Conservation (phyloP, 106 monocot species). For the Allium fistulosum region DNA sequence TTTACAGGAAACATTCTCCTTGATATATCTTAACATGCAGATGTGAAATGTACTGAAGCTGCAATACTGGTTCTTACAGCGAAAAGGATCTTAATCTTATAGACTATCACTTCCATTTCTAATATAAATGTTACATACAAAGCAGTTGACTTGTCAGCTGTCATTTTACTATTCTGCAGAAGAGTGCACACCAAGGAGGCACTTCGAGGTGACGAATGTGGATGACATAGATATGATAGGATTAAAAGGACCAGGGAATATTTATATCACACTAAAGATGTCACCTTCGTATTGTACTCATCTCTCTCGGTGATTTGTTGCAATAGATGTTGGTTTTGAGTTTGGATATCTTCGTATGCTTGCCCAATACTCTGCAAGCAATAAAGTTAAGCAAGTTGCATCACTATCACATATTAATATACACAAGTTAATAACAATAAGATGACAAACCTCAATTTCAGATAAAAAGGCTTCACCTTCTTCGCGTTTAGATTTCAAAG, state of each 20-base stretch:
- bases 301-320: constrained; percentile 94
- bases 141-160: no score
- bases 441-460: constrained; percentile 74
- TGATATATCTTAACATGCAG: no score
- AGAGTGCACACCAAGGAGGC: no score
- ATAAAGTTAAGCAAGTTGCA: not conserved
- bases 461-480: constrained; percentile 84
- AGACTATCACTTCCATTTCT: no score
- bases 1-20: no score
- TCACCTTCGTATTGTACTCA: constrained; percentile 93
- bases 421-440: not conserved
- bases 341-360: constrained; percentile 89
- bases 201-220: no score
- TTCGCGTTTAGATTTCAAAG: constrained; percentile 74
- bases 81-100: no score
- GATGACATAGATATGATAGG: no score
- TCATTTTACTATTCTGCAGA: no score
- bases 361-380: constrained; percentile 88
- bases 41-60: no score
- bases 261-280: not conserved
- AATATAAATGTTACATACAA: no score
- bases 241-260: not conserved
- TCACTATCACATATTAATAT: not conserved
- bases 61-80: no score
- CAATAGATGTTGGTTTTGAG: constrained; percentile 77